Percentiles rank a stretch among this genome's conserved stretches.
phyloP scores from a whole-genome alignment of 2,329 filamentous ascomycete genomes.

The Aureobasidium sp. region DNA sequence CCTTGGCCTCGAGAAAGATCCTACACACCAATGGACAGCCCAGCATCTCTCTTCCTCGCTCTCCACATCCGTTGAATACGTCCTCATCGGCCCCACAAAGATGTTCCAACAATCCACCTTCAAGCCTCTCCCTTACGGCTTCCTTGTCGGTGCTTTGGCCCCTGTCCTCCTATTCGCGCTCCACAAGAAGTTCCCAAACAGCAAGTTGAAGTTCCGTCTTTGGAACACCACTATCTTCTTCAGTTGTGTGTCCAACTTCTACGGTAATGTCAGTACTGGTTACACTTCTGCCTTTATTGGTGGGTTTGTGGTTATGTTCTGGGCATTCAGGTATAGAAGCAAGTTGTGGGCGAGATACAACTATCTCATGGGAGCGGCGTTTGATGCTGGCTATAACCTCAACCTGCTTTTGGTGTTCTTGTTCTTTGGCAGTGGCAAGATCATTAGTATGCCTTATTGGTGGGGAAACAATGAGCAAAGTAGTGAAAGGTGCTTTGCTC shows the following conservation, averaged over 20 bases:
- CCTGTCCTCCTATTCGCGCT: slow-evolving; percentile 43
- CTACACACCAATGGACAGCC: slow-evolving; percentile 54
- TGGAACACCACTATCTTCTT: slow-evolving; percentile 58
- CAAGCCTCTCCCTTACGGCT: slow-evolving; percentile 43
- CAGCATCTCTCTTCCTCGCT: slow-evolving; percentile 44
- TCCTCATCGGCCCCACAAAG: slow-evolving; percentile 45
- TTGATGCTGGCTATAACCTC: slow-evolving; percentile 46
- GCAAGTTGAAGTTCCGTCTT: slow-evolving; percentile 47
- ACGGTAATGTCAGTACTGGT: slow-evolving; percentile 54
- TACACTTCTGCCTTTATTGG: slow-evolving; percentile 42
- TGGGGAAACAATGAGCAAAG: slow-evolving; percentile 53
- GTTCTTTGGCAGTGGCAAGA: slow-evolving; percentile 32
- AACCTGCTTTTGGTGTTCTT: slow-evolving; percentile 50
- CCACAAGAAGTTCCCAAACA: slow-evolving; percentile 44
- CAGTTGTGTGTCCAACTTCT: slow-evolving; percentile 46
- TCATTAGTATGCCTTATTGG: slow-evolving; percentile 54
- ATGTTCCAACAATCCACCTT: slow-evolving; percentile 44
- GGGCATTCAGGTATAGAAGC: slow-evolving; percentile 36
- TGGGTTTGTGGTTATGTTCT: slow-evolving; percentile 40
- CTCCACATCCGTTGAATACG: slow-evolving; percentile 52
- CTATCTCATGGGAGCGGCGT: slow-evolving; percentile 33
- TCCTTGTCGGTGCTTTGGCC: slow-evolving; percentile 40
- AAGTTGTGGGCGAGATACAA: slow-evolving; percentile 37
- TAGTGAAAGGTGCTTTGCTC: slow-evolving; percentile 49
- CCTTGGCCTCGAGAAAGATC: slow-evolving; percentile 42